Percentiles rank a stretch among this genome's conserved stretches.
Evolutionary conservation across 2,329 filamentous ascomycete species (phyloP).

Genomic region (Claviceps arundinis): DNA sequence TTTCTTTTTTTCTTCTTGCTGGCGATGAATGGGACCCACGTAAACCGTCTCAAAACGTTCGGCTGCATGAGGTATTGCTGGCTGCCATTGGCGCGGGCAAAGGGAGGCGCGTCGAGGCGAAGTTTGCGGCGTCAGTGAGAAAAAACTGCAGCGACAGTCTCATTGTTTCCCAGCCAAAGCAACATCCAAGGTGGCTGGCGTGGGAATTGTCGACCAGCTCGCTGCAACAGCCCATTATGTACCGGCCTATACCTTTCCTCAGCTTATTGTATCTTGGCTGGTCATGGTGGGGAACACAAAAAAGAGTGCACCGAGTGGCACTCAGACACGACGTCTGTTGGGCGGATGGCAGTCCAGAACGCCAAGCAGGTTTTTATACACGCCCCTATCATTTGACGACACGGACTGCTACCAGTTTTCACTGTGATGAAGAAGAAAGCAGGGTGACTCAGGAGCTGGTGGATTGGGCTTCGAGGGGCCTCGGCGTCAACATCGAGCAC

Average conservation of each 20-base stretch:
- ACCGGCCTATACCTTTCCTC: background rate
- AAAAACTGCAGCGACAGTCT: too few species aligned
- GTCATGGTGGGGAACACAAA: slow-evolving; percentile 1
- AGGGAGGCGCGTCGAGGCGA: too few species aligned
- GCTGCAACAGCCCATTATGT: background rate
- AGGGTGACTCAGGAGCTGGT: background rate
- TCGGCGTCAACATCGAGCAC: background rate
- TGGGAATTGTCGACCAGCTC: background rate
- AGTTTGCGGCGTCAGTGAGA: too few species aligned
- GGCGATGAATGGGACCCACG: background rate
- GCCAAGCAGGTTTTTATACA: background rate
- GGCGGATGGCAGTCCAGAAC: background rate
- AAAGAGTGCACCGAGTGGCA: background rate
- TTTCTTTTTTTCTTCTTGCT: too few species aligned
- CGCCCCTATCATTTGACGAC: background rate
- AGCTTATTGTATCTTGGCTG: background rate
- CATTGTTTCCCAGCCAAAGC: background rate
- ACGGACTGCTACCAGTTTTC: background rate
- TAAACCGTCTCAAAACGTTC: background rate
- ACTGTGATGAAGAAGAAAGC: background rate
- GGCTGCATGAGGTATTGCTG: background rate
- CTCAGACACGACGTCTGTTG: background rate
- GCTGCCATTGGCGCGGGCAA: background rate
- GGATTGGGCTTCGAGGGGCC: background rate
- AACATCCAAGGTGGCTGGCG: background rate